Percentiles rank a stretch among this genome's conserved stretches.
Conservation (phyloP, 2,329 filamentous ascomycete genomes). For the Stagonosporopsis rhizophila region DNA sequence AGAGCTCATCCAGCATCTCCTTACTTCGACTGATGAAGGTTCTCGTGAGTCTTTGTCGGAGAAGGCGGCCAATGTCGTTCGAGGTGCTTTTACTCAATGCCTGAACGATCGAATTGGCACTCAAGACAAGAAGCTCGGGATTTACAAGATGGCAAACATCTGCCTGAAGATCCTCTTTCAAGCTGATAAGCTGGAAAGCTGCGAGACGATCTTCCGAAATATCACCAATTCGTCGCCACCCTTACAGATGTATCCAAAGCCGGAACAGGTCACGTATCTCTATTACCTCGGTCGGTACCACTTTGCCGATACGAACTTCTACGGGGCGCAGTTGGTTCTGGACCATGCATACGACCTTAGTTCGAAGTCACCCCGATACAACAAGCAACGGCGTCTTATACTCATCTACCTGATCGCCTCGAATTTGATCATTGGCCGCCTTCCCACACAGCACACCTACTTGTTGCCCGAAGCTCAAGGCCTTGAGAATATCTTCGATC, state of each 20-base stretch:
- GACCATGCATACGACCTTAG: constrained; percentile 83
- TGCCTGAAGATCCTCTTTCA: constrained; percentile 88
- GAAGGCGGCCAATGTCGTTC: constrained; percentile 84
- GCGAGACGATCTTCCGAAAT: constrained; percentile 87
- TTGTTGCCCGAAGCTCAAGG: constrained; percentile 72
- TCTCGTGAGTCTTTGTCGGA: constrained; percentile 83
- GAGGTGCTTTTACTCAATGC: constrained; percentile 90
- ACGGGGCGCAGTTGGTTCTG: constrained; percentile 75
- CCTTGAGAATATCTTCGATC: constrained; percentile 71
- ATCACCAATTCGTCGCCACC: constrained; percentile 85
- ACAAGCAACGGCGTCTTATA: constrained; percentile 77
- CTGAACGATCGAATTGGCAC: constrained; percentile 74
- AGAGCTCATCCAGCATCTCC: constrained; percentile 74
- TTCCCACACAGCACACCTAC: constrained; percentile 74
- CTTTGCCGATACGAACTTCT: constrained; percentile 84
- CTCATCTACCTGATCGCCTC: constrained; percentile 82
- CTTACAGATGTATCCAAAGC: constrained; percentile 79
- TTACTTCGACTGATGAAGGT: constrained; percentile 65
- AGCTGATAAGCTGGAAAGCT: constrained; percentile 82
- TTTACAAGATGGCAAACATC: constrained; percentile 91
- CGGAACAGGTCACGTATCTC: constrained; percentile 88
- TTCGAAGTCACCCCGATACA: constrained; percentile 51
- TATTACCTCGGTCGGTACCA: constrained; percentile 94
- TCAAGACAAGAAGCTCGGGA: constrained; percentile 76
- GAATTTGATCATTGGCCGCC: constrained; percentile 84